phyloP scores from a whole-genome alignment of 2,329 filamentous ascomycete genomes.

The Rhytidhysteron rufulum region DNA sequence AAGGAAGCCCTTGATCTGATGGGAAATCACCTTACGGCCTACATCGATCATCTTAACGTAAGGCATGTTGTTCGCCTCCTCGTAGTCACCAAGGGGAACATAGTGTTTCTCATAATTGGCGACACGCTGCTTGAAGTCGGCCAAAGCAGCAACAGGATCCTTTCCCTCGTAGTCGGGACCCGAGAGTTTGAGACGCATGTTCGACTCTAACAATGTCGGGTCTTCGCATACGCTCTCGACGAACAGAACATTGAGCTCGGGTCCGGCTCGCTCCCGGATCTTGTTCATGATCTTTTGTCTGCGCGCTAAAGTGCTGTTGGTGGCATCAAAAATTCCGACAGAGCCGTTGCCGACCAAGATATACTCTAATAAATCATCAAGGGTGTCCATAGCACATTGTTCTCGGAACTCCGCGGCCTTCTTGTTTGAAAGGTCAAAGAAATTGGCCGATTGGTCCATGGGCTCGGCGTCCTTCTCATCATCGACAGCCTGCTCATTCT shows the following conservation, averaged over 20 bases:
- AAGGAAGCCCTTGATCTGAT: slow-evolving; percentile 87
- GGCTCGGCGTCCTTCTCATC: slow-evolving; percentile 39
- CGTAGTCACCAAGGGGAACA: slow-evolving; percentile 81
- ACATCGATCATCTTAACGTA: slow-evolving; percentile 99
- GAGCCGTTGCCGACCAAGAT: slow-evolving; percentile 77
- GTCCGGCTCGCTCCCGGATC: slow-evolving; percentile 77
- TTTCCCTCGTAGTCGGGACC: slow-evolving; percentile 95
- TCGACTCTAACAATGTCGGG: slow-evolving; percentile 78
- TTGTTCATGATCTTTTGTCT: slow-evolving; percentile 79
- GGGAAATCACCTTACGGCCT: slow-evolving; percentile 86
- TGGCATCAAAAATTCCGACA: slow-evolving; percentile 93
- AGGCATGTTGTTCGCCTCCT: slow-evolving; percentile 85
- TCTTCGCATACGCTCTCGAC: slow-evolving; percentile 93
- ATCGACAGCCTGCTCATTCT: slow-evolving; percentile 15
- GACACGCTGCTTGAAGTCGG: slow-evolving; percentile 90
- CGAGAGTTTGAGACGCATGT: slow-evolving; percentile 94
- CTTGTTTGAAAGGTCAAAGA: slow-evolving; percentile 89
- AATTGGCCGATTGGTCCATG: slow-evolving; percentile 85
- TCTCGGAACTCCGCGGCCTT: slow-evolving; percentile 80
- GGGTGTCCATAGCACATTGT: slow-evolving; percentile 84
- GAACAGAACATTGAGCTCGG: slow-evolving; percentile 84
- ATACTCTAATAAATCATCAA: slow-evolving; percentile 90
- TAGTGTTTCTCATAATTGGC: slow-evolving; percentile 93
- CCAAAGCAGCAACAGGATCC: slow-evolving; percentile 77
- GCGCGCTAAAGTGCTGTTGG: slow-evolving; percentile 88